Evolutionary conservation across 2,329 filamentous ascomycete species (phyloP).

Genomic region (Colletotrichum spinosum): DNA sequence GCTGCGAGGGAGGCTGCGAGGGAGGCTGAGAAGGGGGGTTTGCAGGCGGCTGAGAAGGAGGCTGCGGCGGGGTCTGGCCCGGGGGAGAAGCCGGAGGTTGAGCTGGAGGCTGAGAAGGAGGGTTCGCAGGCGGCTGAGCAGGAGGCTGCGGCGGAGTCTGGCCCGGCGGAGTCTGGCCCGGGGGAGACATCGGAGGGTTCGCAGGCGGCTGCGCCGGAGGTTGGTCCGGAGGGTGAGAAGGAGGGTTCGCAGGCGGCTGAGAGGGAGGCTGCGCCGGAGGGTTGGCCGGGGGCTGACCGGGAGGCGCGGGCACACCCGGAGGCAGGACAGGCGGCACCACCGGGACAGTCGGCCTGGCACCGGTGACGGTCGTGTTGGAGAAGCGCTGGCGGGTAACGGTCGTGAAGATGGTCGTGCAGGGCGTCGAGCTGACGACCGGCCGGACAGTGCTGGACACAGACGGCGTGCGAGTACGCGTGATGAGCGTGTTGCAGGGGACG

Average conservation of each 20-base stretch:
- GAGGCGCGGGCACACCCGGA: not conserved
- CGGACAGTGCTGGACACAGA: not conserved
- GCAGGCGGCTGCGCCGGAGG: constrained; percentile 2
- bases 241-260: not conserved
- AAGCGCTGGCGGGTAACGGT: constrained; percentile 9
- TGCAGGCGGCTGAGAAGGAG: not conserved
- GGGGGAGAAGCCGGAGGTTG: not conserved
- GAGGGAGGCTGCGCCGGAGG: not conserved
- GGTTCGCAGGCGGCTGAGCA: not conserved
- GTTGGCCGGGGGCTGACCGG: not conserved
- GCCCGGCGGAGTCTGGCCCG: not conserved
- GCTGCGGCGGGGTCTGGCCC: not conserved
- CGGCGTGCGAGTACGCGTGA: constrained; percentile 9
- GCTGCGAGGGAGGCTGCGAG: not conserved
- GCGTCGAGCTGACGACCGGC: constrained; percentile 5
- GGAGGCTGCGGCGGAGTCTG: constrained; percentile 5
- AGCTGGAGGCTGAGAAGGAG: not conserved
- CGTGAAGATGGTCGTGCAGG: constrained; percentile 10
- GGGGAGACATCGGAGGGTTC: not conserved
- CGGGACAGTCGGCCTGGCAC: not conserved
- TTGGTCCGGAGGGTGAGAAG: not conserved
- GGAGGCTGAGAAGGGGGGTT: not conserved
- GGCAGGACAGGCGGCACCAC: not conserved
- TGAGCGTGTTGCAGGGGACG: constrained; percentile 6
- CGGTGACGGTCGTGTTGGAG: constrained; percentile 10